These are phyloP conservation scores for Didymella pomorum DNA, from an alignment of 2,329 filamentous ascomycete genomes.

Conservation along the genomic window DNA sequence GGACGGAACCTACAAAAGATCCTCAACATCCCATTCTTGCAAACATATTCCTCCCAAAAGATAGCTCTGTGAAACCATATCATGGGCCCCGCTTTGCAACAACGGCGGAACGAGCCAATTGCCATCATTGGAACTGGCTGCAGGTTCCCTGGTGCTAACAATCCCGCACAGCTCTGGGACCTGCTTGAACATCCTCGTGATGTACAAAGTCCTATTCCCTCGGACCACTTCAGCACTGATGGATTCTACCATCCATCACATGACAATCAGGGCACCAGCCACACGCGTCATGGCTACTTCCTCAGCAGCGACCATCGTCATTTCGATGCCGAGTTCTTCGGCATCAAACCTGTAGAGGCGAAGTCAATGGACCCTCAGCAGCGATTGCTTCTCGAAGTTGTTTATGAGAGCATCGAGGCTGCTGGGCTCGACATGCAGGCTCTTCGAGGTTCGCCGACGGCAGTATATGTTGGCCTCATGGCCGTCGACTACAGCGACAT, in stretches of 20 bases:
- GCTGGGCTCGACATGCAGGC: constrained; percentile 17
- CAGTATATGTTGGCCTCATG: constrained; percentile 26
- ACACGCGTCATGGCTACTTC: constrained; percentile 30
- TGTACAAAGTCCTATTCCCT: constrained; percentile 2
- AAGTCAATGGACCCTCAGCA: constrained; percentile 37
- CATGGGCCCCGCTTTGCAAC: too few species aligned
- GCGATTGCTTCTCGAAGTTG: constrained; percentile 30
- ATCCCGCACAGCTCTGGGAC: constrained; percentile 46
- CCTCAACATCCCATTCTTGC: too few species aligned
- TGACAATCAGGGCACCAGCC: constrained; percentile 45
- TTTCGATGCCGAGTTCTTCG: constrained; percentile 37
- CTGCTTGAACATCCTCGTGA: constrained; percentile 28
- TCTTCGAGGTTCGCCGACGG: constrained; percentile 21
- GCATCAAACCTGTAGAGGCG: constrained; percentile 30
- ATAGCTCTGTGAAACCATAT: too few species aligned
- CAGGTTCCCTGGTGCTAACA: constrained; percentile 45
- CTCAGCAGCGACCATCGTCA: constrained; percentile 26
- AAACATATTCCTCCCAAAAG: too few species aligned
- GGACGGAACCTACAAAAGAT: too few species aligned
- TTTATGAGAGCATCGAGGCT: constrained; percentile 32
- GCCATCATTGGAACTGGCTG: constrained; percentile 28
- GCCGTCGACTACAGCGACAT: constrained; percentile 21
- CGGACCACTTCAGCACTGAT: constrained; percentile 39
- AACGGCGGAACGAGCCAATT: constrained; percentile 24
- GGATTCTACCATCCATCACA: constrained; percentile 38